These are phyloP conservation scores for Eutypella sp. DNA, from an alignment of 2,329 filamentous ascomycete species.

Conservation along the genomic window DNA sequence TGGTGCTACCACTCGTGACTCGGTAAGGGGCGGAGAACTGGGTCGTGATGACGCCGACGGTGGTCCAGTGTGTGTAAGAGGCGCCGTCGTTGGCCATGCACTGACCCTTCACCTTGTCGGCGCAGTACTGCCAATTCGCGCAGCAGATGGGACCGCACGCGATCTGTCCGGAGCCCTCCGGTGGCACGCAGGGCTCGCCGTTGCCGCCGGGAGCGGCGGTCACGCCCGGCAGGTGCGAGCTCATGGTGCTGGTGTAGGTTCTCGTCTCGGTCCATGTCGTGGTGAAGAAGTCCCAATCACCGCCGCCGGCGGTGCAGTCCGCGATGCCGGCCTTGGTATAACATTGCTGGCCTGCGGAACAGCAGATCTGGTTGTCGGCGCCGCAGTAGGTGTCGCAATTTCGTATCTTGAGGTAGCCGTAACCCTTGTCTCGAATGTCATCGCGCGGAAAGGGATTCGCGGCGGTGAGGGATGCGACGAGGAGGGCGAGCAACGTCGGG, in stretches of 20 bases:
- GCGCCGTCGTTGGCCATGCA: conserved; percentile 52
- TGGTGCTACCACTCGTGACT: conserved; percentile 48
- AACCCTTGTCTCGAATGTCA: conserved; percentile 42
- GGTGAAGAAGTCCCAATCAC: conserved; percentile 36
- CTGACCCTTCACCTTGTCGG: conserved; percentile 40
- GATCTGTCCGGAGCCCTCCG: conserved; percentile 45
- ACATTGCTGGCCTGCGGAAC: conserved; percentile 43
- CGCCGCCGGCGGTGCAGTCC: conserved; percentile 38
- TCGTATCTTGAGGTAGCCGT: conserved; percentile 45
- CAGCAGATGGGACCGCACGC: conserved; percentile 69
- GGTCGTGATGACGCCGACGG: conserved; percentile 46
- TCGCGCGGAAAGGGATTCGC: conserved; percentile 49
- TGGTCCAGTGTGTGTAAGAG: conserved; percentile 37
- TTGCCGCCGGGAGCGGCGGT: conserved; percentile 32
- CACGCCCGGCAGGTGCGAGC: conserved; percentile 42
- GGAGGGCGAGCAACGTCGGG: conserved; percentile 30
- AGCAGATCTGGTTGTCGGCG: conserved; percentile 51
- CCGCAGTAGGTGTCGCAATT: conserved; percentile 51
- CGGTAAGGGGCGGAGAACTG: conserved; percentile 46
- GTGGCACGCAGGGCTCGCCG: conserved; percentile 45
- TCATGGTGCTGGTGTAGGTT: conserved; percentile 56
- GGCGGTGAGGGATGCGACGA: conserved; percentile 32
- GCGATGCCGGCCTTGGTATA: conserved; percentile 47
- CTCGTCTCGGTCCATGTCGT: conserved; percentile 58
- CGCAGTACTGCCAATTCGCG: conserved; percentile 64